phyloP scores from a whole-genome alignment of 129 eudicot genomes.

The Scalesia atractyloides region DNA sequence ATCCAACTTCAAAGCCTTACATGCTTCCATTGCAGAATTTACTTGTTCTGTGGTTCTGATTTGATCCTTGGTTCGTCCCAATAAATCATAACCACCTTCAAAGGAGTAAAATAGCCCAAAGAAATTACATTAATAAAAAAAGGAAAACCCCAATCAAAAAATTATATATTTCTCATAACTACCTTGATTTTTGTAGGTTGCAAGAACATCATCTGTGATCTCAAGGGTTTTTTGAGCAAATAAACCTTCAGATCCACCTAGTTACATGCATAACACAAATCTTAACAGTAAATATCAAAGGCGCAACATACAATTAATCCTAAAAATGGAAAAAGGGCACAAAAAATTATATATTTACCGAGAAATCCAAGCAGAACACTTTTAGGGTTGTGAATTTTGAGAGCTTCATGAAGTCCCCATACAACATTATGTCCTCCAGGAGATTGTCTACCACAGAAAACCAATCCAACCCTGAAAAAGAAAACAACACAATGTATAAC shows the following conservation, averaged over 20 bases:
- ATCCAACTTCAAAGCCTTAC: constrained; percentile 85
- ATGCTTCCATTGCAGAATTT: constrained; percentile 85
- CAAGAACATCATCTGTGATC: constrained; percentile 79
- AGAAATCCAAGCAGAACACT: constrained; percentile 83
- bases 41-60: constrained; percentile 97
- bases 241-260: constrained; percentile 99
- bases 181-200: constrained; percentile 99
- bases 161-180: constrained; percentile 3
- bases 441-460: constrained; percentile 97
- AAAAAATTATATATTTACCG: constrained; percentile 45
- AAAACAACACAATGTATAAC: neutral
- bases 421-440: constrained; percentile 99
- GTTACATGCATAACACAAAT: constrained; percentile 16
- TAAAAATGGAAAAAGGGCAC: neutral
- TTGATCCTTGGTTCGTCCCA: constrained; percentile 99
- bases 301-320: neutral
- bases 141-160: neutral
- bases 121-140: constrained; percentile 8
- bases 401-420: constrained; percentile 96
- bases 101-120: constrained; percentile 9
- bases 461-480: constrained; percentile 80
- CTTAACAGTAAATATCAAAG: constrained; percentile 3
- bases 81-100: constrained; percentile 93
- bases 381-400: constrained; percentile 78
- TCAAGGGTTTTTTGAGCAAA: constrained; percentile 91